phyloP scores from a whole-genome alignment of 768 basidiomycete genomes.

The Strobilomyces confusus region DNA sequence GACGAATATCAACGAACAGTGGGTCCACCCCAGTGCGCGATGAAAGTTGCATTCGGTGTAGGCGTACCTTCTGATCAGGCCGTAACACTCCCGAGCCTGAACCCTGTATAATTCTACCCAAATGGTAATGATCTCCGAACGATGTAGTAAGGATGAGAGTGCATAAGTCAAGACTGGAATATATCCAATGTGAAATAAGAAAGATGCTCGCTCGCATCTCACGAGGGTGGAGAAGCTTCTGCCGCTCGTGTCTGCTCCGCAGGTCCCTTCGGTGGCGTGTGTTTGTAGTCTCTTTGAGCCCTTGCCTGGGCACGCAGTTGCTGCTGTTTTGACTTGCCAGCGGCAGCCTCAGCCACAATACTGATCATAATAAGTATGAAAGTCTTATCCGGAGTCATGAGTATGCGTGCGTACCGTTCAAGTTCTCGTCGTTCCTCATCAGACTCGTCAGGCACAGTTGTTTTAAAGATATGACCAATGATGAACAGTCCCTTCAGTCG shows the following conservation, averaged over 20 bases:
- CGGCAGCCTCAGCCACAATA: conserved; percentile 84
- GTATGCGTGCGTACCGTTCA: conserved; percentile 59
- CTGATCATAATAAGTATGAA: conserved; percentile 33
- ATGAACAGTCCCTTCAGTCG: conserved; percentile 69
- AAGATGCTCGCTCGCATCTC: conserved; percentile 7
- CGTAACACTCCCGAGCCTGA: conserved; percentile 15
- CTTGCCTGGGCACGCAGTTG: conserved; percentile 29
- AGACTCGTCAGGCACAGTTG: conserved; percentile 78
- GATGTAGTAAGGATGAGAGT: conserved; percentile 22
- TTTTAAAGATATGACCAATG: conserved; percentile 88
- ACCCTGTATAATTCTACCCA: conserved; percentile 14
- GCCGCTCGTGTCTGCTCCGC: conserved; percentile 24
- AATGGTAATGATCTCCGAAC: conserved; percentile 8
- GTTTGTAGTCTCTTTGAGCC: conserved; percentile 35
- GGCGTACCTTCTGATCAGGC: neutral
- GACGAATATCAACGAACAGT: conserved; percentile 20
- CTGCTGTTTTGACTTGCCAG: conserved; percentile 61
- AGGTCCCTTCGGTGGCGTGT: conserved; percentile 34
- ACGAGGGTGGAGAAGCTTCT: conserved; percentile 12
- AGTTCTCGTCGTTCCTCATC: conserved; percentile 93
- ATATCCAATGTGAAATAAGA: conserved; percentile 18
- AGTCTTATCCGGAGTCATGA: neutral
- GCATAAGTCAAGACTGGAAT: conserved; percentile 13
- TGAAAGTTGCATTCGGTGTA: neutral
- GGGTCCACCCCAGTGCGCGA: neutral